Base-by-base conservation (phyloP, 352 stramenopile species). In the Phytophthora colocasiae region DNA sequence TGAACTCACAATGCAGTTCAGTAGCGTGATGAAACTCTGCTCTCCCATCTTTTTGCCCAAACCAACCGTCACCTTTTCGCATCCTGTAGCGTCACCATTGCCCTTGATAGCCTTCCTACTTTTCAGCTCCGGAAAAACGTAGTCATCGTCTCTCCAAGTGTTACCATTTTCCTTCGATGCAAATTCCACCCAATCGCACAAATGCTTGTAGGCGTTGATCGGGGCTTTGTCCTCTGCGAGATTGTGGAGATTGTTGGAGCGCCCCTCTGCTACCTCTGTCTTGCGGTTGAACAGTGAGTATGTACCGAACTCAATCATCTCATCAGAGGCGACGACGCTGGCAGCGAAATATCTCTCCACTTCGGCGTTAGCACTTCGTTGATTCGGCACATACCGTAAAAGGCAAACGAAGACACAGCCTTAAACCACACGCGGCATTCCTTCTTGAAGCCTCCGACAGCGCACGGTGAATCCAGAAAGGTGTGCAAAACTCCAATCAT, bases 351-450 rank as follows among this genome's bases (percentile, higher is more conserved):
- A 47, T 63, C 22, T 14, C 39, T 69, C 19, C 52, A 63, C n/a
- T 69, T 45, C 2, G 63, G 22, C 2, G 26, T 48, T 14, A 63
- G 36, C 0, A 69, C 61, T 10, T 58, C 52, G 9, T 60, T 69
- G n/a, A 69, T 63, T 2, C 61, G 44, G 27, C 61, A 58, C 51
- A 69, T 63, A 12, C 45, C 45, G n/a, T 68, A 62, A 24, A 58
- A 63, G 3, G 34, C 51, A 36, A 63, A 61, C 9, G 50, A 49
- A 0, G 43, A 67, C 8, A 67, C 41, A 14, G 49, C 44, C 27
- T 62, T 51, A 14, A 63, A 51, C 43, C 46, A 58, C 8, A 46
- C 7, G 1, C 29, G 38, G 14, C 58, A 27, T 1, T 15, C 17
- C 6, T 58, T 19, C 4, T 2, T 53, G 9, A 51, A 22, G 22